Evolutionary conservation across 2,329 filamentous ascomycete species (phyloP).

Genomic region (Neophaeococcomyces mojaviensis): DNA sequence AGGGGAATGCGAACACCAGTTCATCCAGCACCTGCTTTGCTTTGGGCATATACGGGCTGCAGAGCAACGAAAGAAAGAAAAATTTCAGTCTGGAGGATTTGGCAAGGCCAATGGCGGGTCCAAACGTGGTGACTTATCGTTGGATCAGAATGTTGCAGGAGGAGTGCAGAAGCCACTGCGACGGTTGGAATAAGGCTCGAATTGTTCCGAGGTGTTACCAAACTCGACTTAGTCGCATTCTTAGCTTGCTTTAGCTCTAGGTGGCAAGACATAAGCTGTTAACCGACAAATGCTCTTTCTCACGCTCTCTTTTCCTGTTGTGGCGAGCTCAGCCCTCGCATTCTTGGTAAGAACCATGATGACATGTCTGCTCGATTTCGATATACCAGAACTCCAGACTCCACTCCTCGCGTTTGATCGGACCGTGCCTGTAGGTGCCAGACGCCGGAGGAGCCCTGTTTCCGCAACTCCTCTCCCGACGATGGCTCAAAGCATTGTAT

Average conservation of each 20-base stretch:
- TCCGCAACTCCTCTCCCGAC: background rate
- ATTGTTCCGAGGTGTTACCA: background rate
- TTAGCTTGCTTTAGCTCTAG: background rate
- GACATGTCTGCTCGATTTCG: background rate
- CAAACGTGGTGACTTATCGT: constrained; percentile 5
- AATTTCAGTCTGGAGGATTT: background rate
- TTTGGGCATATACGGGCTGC: background rate
- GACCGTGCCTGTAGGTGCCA: background rate
- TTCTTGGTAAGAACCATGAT: background rate
- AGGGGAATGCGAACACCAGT: constrained; percentile 3
- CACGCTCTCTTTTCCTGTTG: background rate
- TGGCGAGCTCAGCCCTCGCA: constrained; percentile 1
- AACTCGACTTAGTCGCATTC: background rate
- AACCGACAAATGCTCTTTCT: no score
- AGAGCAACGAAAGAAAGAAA: background rate
- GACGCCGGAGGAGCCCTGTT: no score
- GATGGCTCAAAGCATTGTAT: background rate
- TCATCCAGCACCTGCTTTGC: constrained; percentile 3
- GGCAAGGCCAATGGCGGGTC: background rate
- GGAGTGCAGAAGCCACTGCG: background rate
- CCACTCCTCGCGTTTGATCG: constrained; percentile 4
- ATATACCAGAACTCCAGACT: background rate
- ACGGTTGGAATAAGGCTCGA: background rate
- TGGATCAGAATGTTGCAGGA: constrained; percentile 1
- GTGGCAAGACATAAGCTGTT: no score